A percentile compares a stretch with the other conserved stretches of the same genome.
phyloP scores from a whole-genome alignment of 1,139 yeast genomes.

The Pichiaceae sp. region DNA sequence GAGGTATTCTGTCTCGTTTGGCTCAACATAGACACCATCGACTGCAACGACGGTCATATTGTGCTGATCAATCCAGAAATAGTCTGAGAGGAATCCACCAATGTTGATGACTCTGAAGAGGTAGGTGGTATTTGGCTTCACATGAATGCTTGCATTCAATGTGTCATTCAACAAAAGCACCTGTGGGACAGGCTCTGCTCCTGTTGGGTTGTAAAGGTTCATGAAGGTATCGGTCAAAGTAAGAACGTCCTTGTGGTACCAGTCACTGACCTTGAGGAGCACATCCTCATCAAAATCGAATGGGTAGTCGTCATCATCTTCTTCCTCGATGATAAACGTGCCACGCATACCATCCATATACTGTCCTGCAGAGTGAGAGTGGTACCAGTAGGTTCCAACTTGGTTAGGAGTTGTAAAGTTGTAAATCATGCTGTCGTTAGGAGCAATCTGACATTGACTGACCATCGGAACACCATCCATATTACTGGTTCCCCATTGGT shows the following conservation, averaged over 20 bases:
- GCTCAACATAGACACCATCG: conserved; percentile 62
- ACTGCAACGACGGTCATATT: conserved; percentile 60
- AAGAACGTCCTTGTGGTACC: conserved; percentile 48
- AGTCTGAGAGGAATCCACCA: conserved; percentile 70
- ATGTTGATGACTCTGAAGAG: conserved; percentile 53
- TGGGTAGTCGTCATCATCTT: conserved; percentile 38
- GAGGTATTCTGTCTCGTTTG: conserved; percentile 43
- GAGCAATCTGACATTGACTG: conserved; percentile 71
- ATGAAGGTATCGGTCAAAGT: conserved; percentile 40
- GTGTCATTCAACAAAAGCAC: conserved; percentile 58
- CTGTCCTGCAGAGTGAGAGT: conserved; percentile 72
- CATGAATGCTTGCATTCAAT: conserved; percentile 45
- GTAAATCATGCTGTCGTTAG: conserved; percentile 55
- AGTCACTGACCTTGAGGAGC: conserved; percentile 47
- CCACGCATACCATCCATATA: conserved; percentile 76
- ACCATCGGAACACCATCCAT: conserved; percentile 79
- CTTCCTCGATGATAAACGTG: conserved; percentile 60
- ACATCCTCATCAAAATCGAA: conserved; percentile 57
- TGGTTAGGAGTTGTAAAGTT: conserved; percentile 60
- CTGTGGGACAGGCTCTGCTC: conserved; percentile 76
- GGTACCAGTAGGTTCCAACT: conserved; percentile 76
- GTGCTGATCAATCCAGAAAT: conserved; percentile 59
- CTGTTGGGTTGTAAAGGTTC: conserved; percentile 66
- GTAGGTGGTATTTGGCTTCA: conserved; percentile 56
- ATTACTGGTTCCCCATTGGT: conserved; percentile 48